phyloP scores from a whole-genome alignment of 306 rosid species.

The barrel medic (Medicago truncatula) region MtrunA17r5.0-ANR NC_053049.1:38887501-38888000 shows the following conservation, averaged over 20 bases:
- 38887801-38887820: too few species aligned
- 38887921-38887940: too few species aligned
- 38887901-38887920: too few species aligned
- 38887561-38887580: slow-evolving; percentile 52
- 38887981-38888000: too few species aligned
- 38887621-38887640: slow-evolving; percentile 39
- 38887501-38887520: slow-evolving; percentile 34
- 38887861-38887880: too few species aligned
- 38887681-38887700: slow-evolving; percentile 40
- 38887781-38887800: too few species aligned
- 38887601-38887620: slow-evolving; percentile 49
- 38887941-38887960: too few species aligned
- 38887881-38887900: too few species aligned
- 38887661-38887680: slow-evolving; percentile 38
- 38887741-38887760: neutral
- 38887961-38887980: too few species aligned
- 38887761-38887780: neutral
- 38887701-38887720: slow-evolving; percentile 26
- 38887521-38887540: slow-evolving; percentile 42
- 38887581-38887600: slow-evolving; percentile 42
- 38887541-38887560: slow-evolving; percentile 33
- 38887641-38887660: slow-evolving; percentile 41
- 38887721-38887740: slow-evolving; percentile 34
- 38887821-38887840: too few species aligned
- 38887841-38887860: too few species aligned